Base-by-base conservation (phyloP, 2,329 filamentous ascomycete genomes). In the Neophaeococcomyces aloes region DNA sequence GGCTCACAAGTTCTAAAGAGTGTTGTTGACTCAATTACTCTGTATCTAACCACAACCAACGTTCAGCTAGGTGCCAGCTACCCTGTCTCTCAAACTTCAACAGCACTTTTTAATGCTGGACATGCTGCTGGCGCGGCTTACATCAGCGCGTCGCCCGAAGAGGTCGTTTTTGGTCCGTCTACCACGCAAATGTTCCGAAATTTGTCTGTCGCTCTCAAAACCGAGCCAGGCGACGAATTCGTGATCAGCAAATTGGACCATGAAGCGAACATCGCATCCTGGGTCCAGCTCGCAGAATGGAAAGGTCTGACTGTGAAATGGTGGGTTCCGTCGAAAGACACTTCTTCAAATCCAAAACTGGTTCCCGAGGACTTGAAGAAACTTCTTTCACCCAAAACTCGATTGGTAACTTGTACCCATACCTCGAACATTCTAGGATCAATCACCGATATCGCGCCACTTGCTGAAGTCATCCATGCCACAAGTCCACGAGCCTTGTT, bases 151-250 rank as follows among this genome's bases (percentile, higher is more conserved):
- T 61, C 65, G 0, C 62, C 67, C 1, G 75, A 79, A 35, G 81
- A 86, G 56, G 78, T 87, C 46, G 81, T 83, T 35, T 71, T 86
- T 43, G 83, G 83, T 1, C 65, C 79, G 0, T 85, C 83, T 2
- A 84, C 83, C 1, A 88, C 84, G 0, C 83, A 86, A 57, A 72
- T 87, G 7, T 76, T 86, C 54, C 76, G 82, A 51, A 88, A 87
- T 57, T 70, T 87, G 13, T 74, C 76, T 0, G 68, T 67, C 17
- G 65, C 74, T 2, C 61, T 81, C 4, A 54, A 59, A 8, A 75
- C 80, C 56, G 54, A 65, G 8, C 58, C 67, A 2, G 76, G 76
- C 33, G 76, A 79, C 47, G 81, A 86, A 56, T 70, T 89, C 41
- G 66, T 91, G 48, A 57, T 88, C 8, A 86, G 82, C 0, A 73